A percentile compares a stretch with the other conserved stretches of the same genome.
Evolutionary conservation across 2,329 filamentous ascomycete species (phyloP).

Genomic region (Penicillium griseofulvum): DNA sequence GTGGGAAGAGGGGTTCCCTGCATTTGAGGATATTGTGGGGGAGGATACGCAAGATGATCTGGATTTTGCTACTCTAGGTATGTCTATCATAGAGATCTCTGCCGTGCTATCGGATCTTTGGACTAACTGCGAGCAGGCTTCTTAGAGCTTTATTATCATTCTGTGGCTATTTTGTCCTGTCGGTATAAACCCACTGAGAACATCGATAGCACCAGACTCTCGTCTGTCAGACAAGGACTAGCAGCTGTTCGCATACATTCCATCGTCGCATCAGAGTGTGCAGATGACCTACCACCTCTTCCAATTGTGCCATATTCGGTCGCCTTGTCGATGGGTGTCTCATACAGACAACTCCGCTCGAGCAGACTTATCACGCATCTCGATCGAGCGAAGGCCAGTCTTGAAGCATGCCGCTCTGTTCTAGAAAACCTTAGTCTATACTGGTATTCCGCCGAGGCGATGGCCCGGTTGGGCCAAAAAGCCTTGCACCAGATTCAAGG

Average conservation of each 20-base stretch:
- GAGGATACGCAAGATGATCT: slow-evolving; percentile 25
- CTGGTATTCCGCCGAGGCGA: slow-evolving; percentile 44
- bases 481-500: slow-evolving; percentile 34
- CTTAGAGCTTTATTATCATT: slow-evolving; percentile 57
- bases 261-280: slow-evolving; percentile 48
- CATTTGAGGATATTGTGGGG: slow-evolving; percentile 36
- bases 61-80: slow-evolving; percentile 32
- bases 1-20: slow-evolving; percentile 41
- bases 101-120: not conserved
- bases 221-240: slow-evolving; percentile 54
- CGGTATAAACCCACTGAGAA: slow-evolving; percentile 40
- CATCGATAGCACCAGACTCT: slow-evolving; percentile 49
- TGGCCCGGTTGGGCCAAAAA: slow-evolving; percentile 41
- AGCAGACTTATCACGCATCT: slow-evolving; percentile 46
- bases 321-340: slow-evolving; percentile 55
- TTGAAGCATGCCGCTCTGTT: slow-evolving; percentile 37
- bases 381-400: slow-evolving; percentile 35
- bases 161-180: slow-evolving; percentile 57
- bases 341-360: slow-evolving; percentile 57
- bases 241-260: slow-evolving; percentile 57
- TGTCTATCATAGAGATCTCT: not conserved
- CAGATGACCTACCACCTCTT: slow-evolving; percentile 49
- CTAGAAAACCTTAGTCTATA: slow-evolving; percentile 35
- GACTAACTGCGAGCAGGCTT: slow-evolving; percentile 36
- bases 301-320: slow-evolving; percentile 58